Evolutionary conservation across 352 stramenopile species (phyloP).

Genomic region (Aphanomyces invadans): DNA sequence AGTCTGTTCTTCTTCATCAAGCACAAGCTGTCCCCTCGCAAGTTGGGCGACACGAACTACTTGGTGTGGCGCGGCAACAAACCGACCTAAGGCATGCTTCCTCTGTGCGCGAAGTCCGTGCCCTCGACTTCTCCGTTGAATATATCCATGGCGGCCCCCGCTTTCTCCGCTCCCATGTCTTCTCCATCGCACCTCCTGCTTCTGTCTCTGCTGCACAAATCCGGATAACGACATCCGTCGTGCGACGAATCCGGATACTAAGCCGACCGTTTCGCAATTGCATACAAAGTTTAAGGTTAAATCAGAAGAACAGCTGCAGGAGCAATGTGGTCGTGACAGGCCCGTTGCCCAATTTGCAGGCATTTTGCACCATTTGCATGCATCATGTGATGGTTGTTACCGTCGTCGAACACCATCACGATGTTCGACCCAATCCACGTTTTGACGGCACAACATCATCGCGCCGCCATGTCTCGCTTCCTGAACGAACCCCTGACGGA

Average conservation of each 20-base stretch:
- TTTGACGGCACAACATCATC: too few species aligned
- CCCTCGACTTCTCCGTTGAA: background rate
- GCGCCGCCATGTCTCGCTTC: conserved; percentile 73
- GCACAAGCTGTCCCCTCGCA: conserved; percentile 59
- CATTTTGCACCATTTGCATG: background rate
- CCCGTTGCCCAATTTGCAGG: too few species aligned
- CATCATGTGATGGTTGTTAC: background rate
- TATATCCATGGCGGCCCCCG: background rate
- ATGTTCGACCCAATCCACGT: too few species aligned
- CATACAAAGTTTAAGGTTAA: too few species aligned
- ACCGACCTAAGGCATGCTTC: background rate
- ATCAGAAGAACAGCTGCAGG: too few species aligned
- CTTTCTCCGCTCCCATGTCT: too few species aligned
- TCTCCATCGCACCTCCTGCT: too few species aligned
- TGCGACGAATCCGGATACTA: background rate
- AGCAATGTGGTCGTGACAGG: too few species aligned
- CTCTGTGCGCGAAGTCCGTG: background rate
- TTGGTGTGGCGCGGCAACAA: conserved; percentile 61
- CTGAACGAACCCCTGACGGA: conserved; percentile 70
- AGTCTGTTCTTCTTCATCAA: conserved; percentile 76
- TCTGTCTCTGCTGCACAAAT: background rate
- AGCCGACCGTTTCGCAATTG: too few species aligned
- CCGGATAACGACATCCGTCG: background rate
- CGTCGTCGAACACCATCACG: too few species aligned
- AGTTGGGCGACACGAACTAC: conserved; percentile 66